These are phyloP conservation scores for Diaporthe destruens DNA, from an alignment of 2,329 filamentous ascomycete genomes.

Conservation along the genomic window DNA sequence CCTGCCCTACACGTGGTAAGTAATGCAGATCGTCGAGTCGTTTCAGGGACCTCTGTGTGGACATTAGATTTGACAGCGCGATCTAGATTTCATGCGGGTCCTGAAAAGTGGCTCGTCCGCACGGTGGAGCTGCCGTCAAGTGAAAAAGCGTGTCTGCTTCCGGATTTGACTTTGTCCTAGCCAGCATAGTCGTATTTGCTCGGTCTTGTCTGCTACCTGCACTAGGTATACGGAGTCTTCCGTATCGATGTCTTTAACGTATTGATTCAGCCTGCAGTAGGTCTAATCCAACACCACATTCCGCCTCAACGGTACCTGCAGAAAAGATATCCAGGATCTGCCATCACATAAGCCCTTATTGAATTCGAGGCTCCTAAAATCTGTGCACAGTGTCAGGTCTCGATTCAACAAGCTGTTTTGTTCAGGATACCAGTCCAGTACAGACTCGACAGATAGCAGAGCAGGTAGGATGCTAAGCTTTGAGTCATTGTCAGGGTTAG, in stretches of 20 bases:
- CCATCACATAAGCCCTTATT: no score
- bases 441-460: not conserved
- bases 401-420: not conserved
- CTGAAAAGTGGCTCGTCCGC: conserved; percentile 19
- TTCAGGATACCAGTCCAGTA: not conserved
- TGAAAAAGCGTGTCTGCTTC: not conserved
- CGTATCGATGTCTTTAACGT: not conserved
- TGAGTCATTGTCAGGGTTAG: not conserved
- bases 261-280: not conserved
- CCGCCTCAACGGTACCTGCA: not conserved
- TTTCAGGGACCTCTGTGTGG: conserved; percentile 12
- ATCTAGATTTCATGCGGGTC: conserved; percentile 32
- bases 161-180: conserved; percentile 7
- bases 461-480: not conserved
- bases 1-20: not conserved
- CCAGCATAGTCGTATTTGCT: conserved; percentile 11
- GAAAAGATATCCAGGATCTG: not conserved
- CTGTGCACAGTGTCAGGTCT: not conserved
- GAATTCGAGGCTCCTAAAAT: not conserved
- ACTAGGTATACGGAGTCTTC: not conserved
- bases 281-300: not conserved
- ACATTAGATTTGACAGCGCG: conserved; percentile 20
- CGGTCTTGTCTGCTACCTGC: not conserved
- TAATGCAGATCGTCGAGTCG: not conserved
- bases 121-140: conserved; percentile 1